Base-by-base conservation (phyloP, 176 grass and related monocot genomes). In the Zoysia pacifica region DNA sequence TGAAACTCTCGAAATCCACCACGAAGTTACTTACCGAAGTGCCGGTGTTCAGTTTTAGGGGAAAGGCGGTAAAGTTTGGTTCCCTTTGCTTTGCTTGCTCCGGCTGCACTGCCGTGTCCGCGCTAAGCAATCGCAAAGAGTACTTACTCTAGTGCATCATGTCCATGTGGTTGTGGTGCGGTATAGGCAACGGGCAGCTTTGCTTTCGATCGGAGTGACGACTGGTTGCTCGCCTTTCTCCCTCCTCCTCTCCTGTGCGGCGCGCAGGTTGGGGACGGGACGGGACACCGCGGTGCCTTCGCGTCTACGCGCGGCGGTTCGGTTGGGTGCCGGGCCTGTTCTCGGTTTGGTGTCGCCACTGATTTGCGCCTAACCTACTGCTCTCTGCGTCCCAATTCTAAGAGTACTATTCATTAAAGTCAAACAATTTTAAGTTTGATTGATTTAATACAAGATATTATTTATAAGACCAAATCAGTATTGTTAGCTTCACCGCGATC, bases 71-170 rank as follows among this genome's bases (percentile, higher is more conserved):
- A 47, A 47, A 47, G 45, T 47, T 47, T 65, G 72, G 50, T 38
- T 48, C 39, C 20, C 71, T 45, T 56, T 65, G 61, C 51, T 45
- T 65, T 65, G 58, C 70, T 82, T 74, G 58, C 46, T n/a, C 60
- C 40, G 48, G 70, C 64, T 74, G 60, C 70, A 12, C 67, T 67
- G 39, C 44, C 65, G 2, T 28, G 28, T 28, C 19, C 9, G 7
- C 56, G 56, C 67, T 5, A 67, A 72, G 28, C 69, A 72, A 52
- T 59, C 56, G n/a, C 2, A 9, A 3, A 59, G 56, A 6, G 18
- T 59, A 28, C 28, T 28, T 28, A 28, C 28, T 28, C 28, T 28
- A 28, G 28, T 28, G 28, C 28, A 28, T 28, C 28, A 28, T 28
- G 28, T 28, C 28, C 28, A 28, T 28, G 28, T 28, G 28, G 28